phyloP scores from a whole-genome alignment of 495 filamentous ascomycete species.

The Monascus purpureus region DNA sequence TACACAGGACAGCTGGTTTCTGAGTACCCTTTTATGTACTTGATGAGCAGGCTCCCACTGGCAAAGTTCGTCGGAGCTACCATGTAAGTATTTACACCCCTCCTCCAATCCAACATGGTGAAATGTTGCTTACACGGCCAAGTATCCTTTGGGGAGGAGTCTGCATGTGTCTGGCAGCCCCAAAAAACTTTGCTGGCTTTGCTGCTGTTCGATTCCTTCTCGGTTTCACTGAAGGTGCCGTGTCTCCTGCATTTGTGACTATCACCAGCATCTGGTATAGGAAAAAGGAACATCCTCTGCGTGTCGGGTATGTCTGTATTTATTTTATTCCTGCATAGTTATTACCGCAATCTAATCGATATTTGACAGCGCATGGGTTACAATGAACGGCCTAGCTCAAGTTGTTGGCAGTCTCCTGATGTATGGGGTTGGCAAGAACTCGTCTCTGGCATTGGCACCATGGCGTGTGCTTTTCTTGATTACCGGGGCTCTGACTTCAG shows the following conservation, averaged over 20 bases:
- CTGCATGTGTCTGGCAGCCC: conserved; percentile 35
- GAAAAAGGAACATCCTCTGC: conserved; percentile 33
- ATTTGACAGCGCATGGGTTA: no score
- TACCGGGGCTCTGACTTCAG: conserved; percentile 36
- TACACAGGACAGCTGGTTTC: conserved; percentile 34
- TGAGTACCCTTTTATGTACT: conserved; percentile 34
- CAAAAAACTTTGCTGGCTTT: conserved; percentile 30
- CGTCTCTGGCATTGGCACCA: conserved; percentile 17
- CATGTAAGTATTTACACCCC: conserved; percentile 10
- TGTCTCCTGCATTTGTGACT: conserved; percentile 13
- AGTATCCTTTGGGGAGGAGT: conserved; percentile 30
- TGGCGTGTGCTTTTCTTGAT: conserved; percentile 35
- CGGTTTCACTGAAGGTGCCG: conserved; percentile 37
- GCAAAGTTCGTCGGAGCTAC: conserved; percentile 18
- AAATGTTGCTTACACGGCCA: conserved; percentile 3
- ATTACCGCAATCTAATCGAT: no score
- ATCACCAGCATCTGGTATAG: conserved; percentile 28
- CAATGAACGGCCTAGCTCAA: conserved; percentile 40
- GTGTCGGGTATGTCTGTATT: conserved; percentile 16
- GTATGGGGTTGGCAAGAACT: conserved; percentile 38
- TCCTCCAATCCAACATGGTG: not conserved
- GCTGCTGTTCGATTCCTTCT: conserved; percentile 34
- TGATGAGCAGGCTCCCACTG: conserved; percentile 42
- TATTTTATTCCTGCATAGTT: conserved; percentile 4
- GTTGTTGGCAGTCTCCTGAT: conserved; percentile 39